Evolutionary conservation across 2,329 filamentous ascomycete species (phyloP), one percentile per base, ranked within the genome.

Genomic region (Fusarium multiceps): DNA sequence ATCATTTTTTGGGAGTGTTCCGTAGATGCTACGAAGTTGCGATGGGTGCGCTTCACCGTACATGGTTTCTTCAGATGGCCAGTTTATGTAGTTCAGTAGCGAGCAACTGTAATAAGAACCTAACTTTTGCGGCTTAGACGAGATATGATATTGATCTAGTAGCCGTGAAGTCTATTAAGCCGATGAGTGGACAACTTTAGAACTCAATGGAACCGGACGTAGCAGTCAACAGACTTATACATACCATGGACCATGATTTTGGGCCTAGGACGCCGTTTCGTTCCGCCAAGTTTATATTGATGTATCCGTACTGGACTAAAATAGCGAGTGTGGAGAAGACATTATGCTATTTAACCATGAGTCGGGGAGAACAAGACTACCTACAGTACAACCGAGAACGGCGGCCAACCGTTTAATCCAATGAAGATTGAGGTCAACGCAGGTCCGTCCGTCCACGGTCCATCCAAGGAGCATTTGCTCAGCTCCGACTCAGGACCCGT

Each of bases 361-460:
- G 23, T 45, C 48, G 55, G 23, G 21, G 32, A 48, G 32, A 46
- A 43, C 49, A 56, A 34, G 25, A 49, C 49, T 16, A 59, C 45
- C 49, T 16, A 59, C 45, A 34, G 27, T 11, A 28, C 27, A 28
- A 51, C 37, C 42, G 45, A 48, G 55, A 64, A 50, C 45, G 43
- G 41, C 20, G 32, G 32, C 34, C 20, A 37, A 27, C 56, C 18
- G 23, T 47, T 47, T 30, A 30, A 50, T 40, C 18, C 46, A 40
- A 59, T 60, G 48, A 41, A 61, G 32, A 28, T 41, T 41, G 41
- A 46, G 21, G 53, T 18, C 30, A 32, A 68, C 57, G 59, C 65
- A 68, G 66, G 66, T 64, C 59, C 64, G 50, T 57, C 47, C 42
- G 66, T 64, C 59, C 64, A 55, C 47, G 40, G 66, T 64, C 59